phyloP scores from a whole-genome alignment of 305 asterid species.

The Fraxinus nigra region DNA sequence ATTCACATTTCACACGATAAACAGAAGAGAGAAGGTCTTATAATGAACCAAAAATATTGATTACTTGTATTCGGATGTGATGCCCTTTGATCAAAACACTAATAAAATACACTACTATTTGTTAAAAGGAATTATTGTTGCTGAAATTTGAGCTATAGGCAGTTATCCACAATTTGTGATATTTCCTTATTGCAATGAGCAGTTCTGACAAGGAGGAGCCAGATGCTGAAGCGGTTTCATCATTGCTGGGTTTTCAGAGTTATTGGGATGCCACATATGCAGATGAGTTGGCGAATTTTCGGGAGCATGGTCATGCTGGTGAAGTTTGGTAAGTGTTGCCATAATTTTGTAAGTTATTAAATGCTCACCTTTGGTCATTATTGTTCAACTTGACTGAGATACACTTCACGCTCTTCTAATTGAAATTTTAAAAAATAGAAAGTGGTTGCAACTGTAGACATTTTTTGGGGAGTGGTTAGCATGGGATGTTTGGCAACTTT shows the following conservation, averaged over 20 bases:
- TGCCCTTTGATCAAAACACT: neutral
- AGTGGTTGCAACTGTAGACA: neutral
- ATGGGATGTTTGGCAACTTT: neutral
- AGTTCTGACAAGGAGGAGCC: constrained; percentile 97
- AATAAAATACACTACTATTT: neutral
- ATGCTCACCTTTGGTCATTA: neutral
- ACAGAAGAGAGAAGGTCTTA: neutral
- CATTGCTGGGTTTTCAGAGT: constrained; percentile 93
- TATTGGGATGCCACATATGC: constrained; percentile 95
- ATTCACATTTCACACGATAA: neutral
- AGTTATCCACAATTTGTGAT: constrained; percentile 5
- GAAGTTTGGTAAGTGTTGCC: constrained; percentile 77
- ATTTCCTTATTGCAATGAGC: constrained; percentile 21
- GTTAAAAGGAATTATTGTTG: constrained; percentile 1
- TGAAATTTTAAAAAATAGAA: neutral
- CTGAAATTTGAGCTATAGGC: neutral
- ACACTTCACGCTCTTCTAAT: neutral
- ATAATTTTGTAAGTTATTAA: neutral
- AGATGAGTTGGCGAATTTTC: constrained; percentile 78
- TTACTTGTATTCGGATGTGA: neutral
- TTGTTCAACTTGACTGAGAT: neutral
- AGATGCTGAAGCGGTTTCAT: constrained; percentile 68
- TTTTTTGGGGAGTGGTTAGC: neutral
- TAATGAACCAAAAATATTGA: neutral
- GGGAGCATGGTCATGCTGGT: constrained; percentile 93